phyloP scores from a whole-genome alignment of 192 early-diverging fungal genomes.

The Neocallimastix lanati region DNA sequence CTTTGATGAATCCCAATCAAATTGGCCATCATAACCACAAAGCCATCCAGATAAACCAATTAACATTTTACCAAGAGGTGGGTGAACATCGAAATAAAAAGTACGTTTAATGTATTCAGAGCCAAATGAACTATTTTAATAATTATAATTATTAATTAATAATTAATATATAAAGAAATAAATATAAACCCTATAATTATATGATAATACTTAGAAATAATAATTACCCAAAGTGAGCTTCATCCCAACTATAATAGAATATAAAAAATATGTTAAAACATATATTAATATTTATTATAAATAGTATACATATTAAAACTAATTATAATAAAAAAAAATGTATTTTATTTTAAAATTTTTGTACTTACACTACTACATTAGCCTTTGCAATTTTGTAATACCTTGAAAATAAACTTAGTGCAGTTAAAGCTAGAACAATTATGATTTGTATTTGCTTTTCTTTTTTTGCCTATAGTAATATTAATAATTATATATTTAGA shows the following conservation, averaged over 20 bases:
- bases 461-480: background rate
- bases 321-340: too few species aligned
- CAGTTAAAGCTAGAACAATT: background rate
- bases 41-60: constrained; percentile 66
- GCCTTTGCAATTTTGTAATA: constrained; percentile 6
- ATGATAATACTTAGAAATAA: background rate
- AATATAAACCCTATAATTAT: too few species aligned
- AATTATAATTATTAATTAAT: too few species aligned
- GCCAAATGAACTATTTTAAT: constrained; percentile 51
- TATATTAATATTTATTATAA: too few species aligned
- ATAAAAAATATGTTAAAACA: background rate
- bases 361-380: background rate
- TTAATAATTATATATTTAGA: too few species aligned
- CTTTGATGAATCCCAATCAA: constrained; percentile 60
- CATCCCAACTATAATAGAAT: constrained; percentile 17
- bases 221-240: constrained; percentile 37
- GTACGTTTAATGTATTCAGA: constrained; percentile 78
- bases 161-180: too few species aligned
- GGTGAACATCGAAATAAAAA: constrained; percentile 94
- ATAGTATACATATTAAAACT: too few species aligned
- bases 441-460: background rate
- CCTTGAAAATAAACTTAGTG: background rate
- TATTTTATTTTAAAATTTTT: too few species aligned
- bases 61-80: constrained; percentile 32
- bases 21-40: constrained; percentile 70